Evolutionary conservation across 345 rosid species (phyloP).

Genomic region (Brassica rapa): DNA sequence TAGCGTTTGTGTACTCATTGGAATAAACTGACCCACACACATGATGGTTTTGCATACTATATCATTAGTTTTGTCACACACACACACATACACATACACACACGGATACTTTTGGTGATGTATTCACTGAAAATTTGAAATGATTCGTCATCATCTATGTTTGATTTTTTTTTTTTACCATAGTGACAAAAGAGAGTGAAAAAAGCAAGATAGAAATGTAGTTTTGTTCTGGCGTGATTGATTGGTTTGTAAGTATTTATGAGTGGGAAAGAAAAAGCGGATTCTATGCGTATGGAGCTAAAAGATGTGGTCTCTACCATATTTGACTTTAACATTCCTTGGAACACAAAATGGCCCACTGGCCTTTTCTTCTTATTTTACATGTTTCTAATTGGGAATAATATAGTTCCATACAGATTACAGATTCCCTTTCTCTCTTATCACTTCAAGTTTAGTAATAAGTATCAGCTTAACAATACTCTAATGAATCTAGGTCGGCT

Average conservation of each 20-base stretch:
- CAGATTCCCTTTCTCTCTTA: constrained; percentile 1
- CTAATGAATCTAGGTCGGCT: background rate
- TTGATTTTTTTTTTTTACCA: background rate
- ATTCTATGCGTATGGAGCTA: constrained; percentile 37
- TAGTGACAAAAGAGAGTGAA: background rate
- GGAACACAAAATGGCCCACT: constrained; percentile 45
- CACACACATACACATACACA: constrained; percentile 19
- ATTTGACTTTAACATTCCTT: constrained; percentile 20
- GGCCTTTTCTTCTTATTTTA: background rate
- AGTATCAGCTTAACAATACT: background rate
- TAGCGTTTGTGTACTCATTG: constrained; percentile 18
- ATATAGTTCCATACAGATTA: background rate
- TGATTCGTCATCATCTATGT: constrained; percentile 7
- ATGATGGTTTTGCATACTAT: constrained; percentile 23
- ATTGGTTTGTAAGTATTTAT: constrained; percentile 36
- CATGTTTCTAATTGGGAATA: constrained; percentile 13
- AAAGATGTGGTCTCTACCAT: constrained; percentile 26
- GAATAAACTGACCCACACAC: constrained; percentile 27
- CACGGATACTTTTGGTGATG: constrained; percentile 21
- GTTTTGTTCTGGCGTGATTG: constrained; percentile 5
- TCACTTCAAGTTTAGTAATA: background rate
- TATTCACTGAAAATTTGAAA: constrained; percentile 1
- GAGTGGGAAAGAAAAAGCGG: constrained; percentile 29
- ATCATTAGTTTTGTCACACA: constrained; percentile 10
- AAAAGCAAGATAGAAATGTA: background rate